Base-by-base conservation (phyloP, 352 stramenopile species). In the Phytophthora sp. region DNA sequence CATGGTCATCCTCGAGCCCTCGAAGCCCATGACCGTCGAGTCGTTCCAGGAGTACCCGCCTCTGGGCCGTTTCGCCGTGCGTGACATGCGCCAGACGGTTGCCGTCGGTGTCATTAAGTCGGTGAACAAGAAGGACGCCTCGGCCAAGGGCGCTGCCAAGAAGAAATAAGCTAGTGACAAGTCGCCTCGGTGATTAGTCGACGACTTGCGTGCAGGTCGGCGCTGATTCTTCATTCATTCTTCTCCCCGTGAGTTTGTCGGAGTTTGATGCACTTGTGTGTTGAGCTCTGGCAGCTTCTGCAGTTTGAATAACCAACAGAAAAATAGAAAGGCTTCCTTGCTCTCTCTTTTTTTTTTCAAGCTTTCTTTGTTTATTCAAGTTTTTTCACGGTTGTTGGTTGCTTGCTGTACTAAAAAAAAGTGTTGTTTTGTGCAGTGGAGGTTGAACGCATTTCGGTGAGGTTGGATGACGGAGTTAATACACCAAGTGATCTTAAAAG, bases 71-170 rank as follows among this genome's bases (percentile, higher is more conserved):
- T 99, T 99, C 77, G 94, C 92, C 46, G 94, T 99, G 50, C 93
- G 97, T 75, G 97, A 99, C 75, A 98, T 98, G 94, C 77, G 89
- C 66, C 89, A 97, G 76, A 99, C 96, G 28, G 96, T 99, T 37
- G 97, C 96, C 39, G 96, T 99, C 37, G 97, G 97, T 76, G 90
- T 99, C 45, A 98, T 99, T 76, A 99, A 99, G 76, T 81, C 78
- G 34, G 90, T 98, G 38, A 84, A 76, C 54, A 96, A 97, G 83
- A 94, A 94, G 71, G 84, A 88, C 27, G 66, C 50, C 15, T 27
- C 60, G 0, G 45, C 44, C 27, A 77, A 77, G 69, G 83, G 43
- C 23, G 64, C 24, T 35, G 69, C 69, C 60, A 77, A 77, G 65
- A 77, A 77, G 64, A 77, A 77, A 72, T 77, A 77, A 74, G 61